Conservation (phyloP, 768 basidiomycete species). For the Rubroboletus pulcherrimus region DNA sequence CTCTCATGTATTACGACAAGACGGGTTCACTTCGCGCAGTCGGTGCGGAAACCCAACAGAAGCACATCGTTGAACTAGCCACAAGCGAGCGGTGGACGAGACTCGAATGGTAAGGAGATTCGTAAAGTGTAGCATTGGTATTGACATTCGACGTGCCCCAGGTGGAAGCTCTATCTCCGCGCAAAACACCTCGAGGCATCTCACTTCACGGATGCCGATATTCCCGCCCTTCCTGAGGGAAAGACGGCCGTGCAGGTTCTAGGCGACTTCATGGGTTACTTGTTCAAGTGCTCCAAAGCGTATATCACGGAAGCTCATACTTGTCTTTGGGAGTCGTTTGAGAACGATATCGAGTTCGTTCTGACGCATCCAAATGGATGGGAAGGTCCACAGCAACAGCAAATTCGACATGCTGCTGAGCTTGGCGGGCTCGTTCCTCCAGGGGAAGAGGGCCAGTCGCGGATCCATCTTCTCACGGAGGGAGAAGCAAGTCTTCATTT, state of each 20-base stretch:
- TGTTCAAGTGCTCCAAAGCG: slow-evolving; percentile 38
- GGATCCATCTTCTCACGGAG: slow-evolving; percentile 55
- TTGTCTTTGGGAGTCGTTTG: slow-evolving; percentile 41
- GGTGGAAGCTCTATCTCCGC: slow-evolving; percentile 36
- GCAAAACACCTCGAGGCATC: slow-evolving; percentile 25
- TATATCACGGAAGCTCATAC: slow-evolving; percentile 45
- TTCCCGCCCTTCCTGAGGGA: slow-evolving; percentile 10
- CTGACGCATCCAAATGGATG: slow-evolving; percentile 62
- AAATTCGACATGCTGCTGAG: slow-evolving; percentile 50
- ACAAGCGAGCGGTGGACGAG: slow-evolving; percentile 38
- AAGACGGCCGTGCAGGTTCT: slow-evolving; percentile 19
- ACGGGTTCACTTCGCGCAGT: slow-evolving; percentile 36
- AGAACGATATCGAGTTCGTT: slow-evolving; percentile 44
- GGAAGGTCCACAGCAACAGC: slow-evolving; percentile 54
- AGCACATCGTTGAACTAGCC: slow-evolving; percentile 32
- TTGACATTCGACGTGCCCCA: slow-evolving; percentile 5
- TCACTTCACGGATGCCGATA: slow-evolving; percentile 20
- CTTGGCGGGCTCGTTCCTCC: slow-evolving; percentile 47
- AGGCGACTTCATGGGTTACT: slow-evolving; percentile 41
- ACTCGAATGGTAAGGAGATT: slow-evolving; percentile 36
- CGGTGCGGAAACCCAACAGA: slow-evolving; percentile 39
- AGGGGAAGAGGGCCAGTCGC: slow-evolving; percentile 33
- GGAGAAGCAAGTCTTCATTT: slow-evolving; percentile 56
- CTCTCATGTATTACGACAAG: slow-evolving; percentile 40
- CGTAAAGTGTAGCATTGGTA: too few relatives aligned